These are phyloP conservation scores for Coniella lustricola DNA, from an alignment of 2,329 filamentous ascomycete species.

Conservation along the genomic window DNA sequence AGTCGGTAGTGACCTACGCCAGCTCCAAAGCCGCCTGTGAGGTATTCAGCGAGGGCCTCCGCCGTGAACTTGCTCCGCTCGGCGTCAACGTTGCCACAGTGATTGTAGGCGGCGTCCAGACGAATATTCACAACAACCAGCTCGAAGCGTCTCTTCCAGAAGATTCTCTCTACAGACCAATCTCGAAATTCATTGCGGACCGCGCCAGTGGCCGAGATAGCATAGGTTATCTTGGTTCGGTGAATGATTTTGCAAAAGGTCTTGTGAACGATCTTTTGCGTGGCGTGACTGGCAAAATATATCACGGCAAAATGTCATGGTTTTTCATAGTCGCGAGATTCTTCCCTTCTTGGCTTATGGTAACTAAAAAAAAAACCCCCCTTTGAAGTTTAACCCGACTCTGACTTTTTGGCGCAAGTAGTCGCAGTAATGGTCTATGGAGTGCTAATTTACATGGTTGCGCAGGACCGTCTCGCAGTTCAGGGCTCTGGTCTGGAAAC, in stretches of 20 bases:
- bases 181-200: slow-evolving; percentile 16
- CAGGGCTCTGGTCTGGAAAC: background rate
- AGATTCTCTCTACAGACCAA: slow-evolving; percentile 39
- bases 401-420: background rate
- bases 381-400: too few species aligned
- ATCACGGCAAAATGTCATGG: slow-evolving; percentile 1
- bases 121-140: slow-evolving; percentile 37
- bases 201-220: background rate
- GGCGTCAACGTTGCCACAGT: slow-evolving; percentile 50
- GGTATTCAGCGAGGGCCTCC: slow-evolving; percentile 25
- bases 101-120: slow-evolving; percentile 46
- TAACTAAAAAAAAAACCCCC: background rate
- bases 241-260: background rate
- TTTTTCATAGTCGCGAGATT: background rate
- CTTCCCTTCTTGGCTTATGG: slow-evolving; percentile 2
- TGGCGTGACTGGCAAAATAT: slow-evolving; percentile 1
- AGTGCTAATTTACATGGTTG: background rate
- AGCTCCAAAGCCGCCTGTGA: slow-evolving; percentile 26
- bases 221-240: background rate
- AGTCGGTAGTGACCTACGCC: slow-evolving; percentile 44
- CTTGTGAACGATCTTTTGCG: background rate
- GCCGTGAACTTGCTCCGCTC: slow-evolving; percentile 46
- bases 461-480: background rate
- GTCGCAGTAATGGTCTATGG: background rate
- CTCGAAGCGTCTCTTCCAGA: slow-evolving; percentile 34